A percentile compares a stretch with the other conserved stretches of the same genome.
Conservation (phyloP, 169 alveolate species). For the Eimeria tenella region DNA sequence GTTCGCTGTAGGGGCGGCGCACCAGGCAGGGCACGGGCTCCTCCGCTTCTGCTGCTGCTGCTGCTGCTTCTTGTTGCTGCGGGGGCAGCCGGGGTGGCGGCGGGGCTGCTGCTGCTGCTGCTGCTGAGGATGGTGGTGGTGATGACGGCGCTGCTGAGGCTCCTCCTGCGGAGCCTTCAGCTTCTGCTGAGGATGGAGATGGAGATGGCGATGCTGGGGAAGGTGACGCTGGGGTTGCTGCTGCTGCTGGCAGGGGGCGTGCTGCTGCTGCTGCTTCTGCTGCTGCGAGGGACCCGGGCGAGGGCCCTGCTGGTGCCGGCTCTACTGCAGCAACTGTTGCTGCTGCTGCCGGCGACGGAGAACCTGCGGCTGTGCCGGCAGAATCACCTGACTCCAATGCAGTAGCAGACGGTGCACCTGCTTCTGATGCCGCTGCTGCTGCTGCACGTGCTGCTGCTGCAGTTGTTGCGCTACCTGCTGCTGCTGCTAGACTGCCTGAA, state of each 20-base stretch:
- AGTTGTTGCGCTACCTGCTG: neutral
- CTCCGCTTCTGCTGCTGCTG: constrained; percentile 5
- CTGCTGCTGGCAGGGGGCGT: neutral
- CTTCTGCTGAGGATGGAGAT: neutral
- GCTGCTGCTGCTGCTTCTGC: neutral
- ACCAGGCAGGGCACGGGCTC: constrained; percentile 16
- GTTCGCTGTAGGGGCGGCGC: constrained; percentile 39
- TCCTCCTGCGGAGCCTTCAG: neutral
- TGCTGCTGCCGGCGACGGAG: neutral
- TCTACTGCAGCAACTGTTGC: neutral
- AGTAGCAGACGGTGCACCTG: neutral
- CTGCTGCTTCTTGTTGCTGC: neutral
- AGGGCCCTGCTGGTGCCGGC: neutral
- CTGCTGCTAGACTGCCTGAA: too few species aligned
- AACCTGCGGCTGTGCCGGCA: neutral
- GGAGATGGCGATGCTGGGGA: neutral
- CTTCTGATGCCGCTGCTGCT: neutral
- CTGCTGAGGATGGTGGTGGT: neutral
- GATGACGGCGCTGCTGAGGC: neutral
- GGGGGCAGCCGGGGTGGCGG: neutral
- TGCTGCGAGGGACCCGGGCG: neutral
- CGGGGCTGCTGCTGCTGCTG: neutral
- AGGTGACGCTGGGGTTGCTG: neutral
- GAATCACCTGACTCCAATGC: neutral
- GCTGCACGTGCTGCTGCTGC: neutral